A percentile compares a stretch with the other conserved stretches of the same genome.
Conservation (phyloP, 106 monocot genomes). For the Agapanthus africanus region DNA sequence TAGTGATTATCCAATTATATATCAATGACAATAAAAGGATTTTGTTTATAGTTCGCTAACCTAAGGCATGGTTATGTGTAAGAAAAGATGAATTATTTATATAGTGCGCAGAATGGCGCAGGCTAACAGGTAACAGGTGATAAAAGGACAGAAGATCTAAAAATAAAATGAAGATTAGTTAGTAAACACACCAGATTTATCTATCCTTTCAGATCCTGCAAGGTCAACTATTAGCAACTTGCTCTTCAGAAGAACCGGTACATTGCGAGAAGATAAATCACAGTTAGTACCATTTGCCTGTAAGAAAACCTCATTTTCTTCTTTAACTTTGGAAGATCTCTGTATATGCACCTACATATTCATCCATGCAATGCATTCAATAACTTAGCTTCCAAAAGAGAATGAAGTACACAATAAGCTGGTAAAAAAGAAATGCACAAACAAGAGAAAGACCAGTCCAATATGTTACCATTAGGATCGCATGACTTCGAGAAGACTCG, state of each 20-base stretch:
- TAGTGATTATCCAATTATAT: neutral
- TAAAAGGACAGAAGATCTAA: neutral
- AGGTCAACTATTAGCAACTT: conserved; percentile 81
- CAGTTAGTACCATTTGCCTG: neutral
- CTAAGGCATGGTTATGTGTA: neutral
- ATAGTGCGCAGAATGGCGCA: neutral
- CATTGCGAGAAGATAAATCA: conserved; percentile 19
- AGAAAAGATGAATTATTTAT: neutral
- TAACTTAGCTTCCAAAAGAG: neutral
- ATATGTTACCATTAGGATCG: conserved; percentile 39
- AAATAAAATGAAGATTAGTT: neutral
- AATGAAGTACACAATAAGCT: neutral
- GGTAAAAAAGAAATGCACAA: neutral
- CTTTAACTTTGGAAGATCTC: conserved; percentile 34
- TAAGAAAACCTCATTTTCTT: conserved; percentile 26
- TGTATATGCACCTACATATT: conserved; percentile 44
- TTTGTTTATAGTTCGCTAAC: neutral
- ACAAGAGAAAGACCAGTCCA: neutral
- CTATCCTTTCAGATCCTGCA: conserved; percentile 81
- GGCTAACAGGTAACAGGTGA: neutral
- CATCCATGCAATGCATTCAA: neutral
- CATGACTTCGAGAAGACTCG: conserved; percentile 83
- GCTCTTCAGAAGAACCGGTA: conserved; percentile 47
- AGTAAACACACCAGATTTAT: conserved; percentile 53
- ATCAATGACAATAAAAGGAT: conserved; percentile 1